A percentile compares a stretch with the other conserved stretches of the same genome.
Conservation (phyloP, 176 grass and related monocot genomes). For the Ampelocalamus luodianensis region DNA sequence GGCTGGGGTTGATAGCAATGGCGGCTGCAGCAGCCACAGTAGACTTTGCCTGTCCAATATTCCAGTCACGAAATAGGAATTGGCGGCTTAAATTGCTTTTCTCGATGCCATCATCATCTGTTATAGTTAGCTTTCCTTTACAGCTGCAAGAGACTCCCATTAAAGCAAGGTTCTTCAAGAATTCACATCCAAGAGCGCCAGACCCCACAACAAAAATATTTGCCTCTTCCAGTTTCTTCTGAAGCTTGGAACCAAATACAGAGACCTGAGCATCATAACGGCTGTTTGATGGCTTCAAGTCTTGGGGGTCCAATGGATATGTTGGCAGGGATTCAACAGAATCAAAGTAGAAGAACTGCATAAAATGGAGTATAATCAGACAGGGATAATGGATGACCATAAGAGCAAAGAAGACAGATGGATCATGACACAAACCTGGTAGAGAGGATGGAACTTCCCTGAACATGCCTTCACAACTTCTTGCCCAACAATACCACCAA, state of each 20-base stretch:
- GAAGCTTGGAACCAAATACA: conserved; percentile 78
- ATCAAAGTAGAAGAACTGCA: conserved; percentile 89
- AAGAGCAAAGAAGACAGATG: conserved; percentile 6
- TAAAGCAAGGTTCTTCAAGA: conserved; percentile 82
- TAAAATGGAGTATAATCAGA: conserved; percentile 26
- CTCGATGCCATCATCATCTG: conserved; percentile 79
- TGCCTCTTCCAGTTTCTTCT: conserved; percentile 76
- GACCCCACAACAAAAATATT: conserved; percentile 75
- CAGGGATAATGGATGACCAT: neutral
- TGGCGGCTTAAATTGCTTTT: conserved; percentile 81
- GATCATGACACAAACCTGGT: conserved; percentile 56
- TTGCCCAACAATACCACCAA: conserved; percentile 89
- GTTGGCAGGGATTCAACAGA: conserved; percentile 75
- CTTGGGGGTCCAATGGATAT: conserved; percentile 58
- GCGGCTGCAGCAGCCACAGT: conserved; percentile 55
- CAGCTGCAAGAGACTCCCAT: conserved; percentile 66
- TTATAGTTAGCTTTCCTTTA: conserved; percentile 75
- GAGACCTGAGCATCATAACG: conserved; percentile 76
- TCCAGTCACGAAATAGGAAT: conserved; percentile 77
- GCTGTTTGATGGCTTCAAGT: conserved; percentile 62
- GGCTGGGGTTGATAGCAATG: conserved; percentile 55
- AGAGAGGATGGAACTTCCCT: conserved; percentile 83
- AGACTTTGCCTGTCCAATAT: conserved; percentile 75
- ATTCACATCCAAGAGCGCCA: conserved; percentile 79
- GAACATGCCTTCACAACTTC: conserved; percentile 78